A percentile compares a stretch with the other conserved stretches of the same genome.
Evolutionary conservation across 208 protist genomes (phyloP).

Genomic region (Leishmania amazonensis): DNA sequence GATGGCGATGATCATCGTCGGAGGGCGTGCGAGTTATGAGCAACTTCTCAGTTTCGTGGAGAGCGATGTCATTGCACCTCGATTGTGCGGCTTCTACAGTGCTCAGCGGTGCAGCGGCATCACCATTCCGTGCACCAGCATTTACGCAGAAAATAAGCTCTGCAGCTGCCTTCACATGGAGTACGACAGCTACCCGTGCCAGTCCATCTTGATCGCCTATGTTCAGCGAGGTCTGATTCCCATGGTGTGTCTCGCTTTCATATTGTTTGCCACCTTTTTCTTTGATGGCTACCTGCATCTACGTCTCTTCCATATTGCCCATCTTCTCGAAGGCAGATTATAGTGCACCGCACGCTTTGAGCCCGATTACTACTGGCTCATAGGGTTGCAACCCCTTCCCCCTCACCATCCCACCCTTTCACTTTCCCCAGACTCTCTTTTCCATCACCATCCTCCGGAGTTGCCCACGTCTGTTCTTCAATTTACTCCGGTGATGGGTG

Average conservation of each 20-base stretch:
- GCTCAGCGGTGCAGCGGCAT: slow-evolving; percentile 53
- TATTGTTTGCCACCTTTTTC: slow-evolving; percentile 15
- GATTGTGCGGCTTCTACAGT: slow-evolving; percentile 26
- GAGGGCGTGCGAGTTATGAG: slow-evolving; percentile 20
- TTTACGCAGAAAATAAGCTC: not conserved
- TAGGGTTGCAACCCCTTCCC: not conserved
- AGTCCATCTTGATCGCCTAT: slow-evolving; percentile 3
- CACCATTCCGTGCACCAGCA: slow-evolving; percentile 20
- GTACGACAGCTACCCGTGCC: slow-evolving; percentile 6
- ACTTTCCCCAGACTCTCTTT: not conserved
- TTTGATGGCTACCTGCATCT: slow-evolving; percentile 30
- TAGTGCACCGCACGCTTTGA: not conserved
- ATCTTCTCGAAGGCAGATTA: slow-evolving; percentile 20
- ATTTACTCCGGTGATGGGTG: not conserved
- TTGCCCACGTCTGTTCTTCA: not conserved
- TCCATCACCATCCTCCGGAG: not conserved
- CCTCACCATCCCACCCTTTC: not conserved
- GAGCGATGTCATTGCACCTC: not conserved
- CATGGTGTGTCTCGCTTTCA: slow-evolving; percentile 20
- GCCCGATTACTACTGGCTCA: not conserved
- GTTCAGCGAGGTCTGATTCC: slow-evolving; percentile 24
- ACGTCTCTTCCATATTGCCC: slow-evolving; percentile 28
- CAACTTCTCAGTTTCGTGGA: slow-evolving; percentile 5
- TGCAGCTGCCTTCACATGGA: not conserved
- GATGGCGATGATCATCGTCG: slow-evolving; percentile 47